Percentiles rank a stretch among this genome's conserved stretches.
Conservation (phyloP, 305 asterid species). For the Ajuga reptans region DNA sequence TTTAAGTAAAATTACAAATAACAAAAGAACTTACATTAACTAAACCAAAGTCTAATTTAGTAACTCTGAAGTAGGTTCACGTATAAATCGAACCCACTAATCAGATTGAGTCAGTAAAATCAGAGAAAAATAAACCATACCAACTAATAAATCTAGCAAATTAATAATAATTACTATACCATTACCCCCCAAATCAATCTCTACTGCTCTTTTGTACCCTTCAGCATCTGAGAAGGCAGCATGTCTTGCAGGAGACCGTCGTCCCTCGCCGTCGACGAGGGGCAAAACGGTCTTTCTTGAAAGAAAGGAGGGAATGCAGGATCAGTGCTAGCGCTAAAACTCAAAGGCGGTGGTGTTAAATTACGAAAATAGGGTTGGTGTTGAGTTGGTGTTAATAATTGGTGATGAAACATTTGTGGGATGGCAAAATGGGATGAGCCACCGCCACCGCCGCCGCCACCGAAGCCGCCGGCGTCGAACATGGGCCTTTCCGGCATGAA, state of each 20-base stretch:
- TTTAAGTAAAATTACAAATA: constrained; percentile 23
- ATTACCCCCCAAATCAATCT: background rate
- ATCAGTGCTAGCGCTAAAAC: constrained; percentile 11
- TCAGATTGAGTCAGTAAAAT: constrained; percentile 23
- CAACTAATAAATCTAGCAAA: constrained; percentile 17
- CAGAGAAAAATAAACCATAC: constrained; percentile 22
- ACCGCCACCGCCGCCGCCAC: constrained; percentile 13
- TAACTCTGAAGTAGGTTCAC: constrained; percentile 33
- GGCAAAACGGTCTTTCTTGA: constrained; percentile 37
- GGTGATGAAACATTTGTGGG: constrained; percentile 32
- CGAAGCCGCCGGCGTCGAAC: background rate
- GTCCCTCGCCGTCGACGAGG: constrained; percentile 38
- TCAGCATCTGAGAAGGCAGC: constrained; percentile 49
- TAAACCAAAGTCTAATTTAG: background rate
- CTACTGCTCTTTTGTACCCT: constrained; percentile 41
- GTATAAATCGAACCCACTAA: constrained; percentile 28
- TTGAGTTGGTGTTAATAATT: background rate
- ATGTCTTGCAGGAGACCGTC: constrained; percentile 80
- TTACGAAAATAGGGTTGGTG: constrained; percentile 35
- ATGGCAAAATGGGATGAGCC: constrained; percentile 23
- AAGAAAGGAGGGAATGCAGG: constrained; percentile 18
- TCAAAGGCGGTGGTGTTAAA: constrained; percentile 21
- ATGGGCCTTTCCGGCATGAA: constrained; percentile 26
- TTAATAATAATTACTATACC: background rate
- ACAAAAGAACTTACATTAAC: constrained; percentile 15